Base-by-base conservation (phyloP, 2,329 filamentous ascomycete species). In the Fusarium compactum region DNA sequence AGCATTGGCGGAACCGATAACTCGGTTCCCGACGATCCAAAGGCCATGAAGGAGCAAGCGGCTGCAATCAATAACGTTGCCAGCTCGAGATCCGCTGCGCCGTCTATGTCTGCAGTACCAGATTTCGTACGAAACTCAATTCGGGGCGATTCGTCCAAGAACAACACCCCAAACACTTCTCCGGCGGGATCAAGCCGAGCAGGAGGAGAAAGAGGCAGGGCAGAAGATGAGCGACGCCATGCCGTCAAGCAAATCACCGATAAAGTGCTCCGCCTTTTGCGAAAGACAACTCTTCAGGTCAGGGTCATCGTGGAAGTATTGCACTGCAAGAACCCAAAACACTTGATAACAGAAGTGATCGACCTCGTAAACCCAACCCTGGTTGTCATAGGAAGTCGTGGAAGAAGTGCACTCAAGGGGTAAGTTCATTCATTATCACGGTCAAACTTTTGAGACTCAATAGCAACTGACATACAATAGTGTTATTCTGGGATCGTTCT, bases 251-350 rank as follows among this genome's bases (percentile, higher is more conserved):
- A 91, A 61, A 94, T 99, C 65, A 95, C 93, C 2, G 89, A 95
- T 59, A 89, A 92, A 34, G 93, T 97, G 57, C 88, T 96, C n/a
- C 92, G 91, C 71, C 83, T 98, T 47, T 82, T 99, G 64, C 88
- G 95, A 65, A 97, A 97, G 85, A 99, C 96, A 1, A 89, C 92
- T 70, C 84, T 99, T 62, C 95, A 99, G 79, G 95, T 98, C 51
- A 90, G 94, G 62, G 92, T 98, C 50, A 94, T 97, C 53, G 91
- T 99, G 34, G 96, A 99, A 81, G 95, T 98, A 29, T 91, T 99
- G 72, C 96, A 98, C 81, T 98, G 96, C 90, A 98, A 98, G 85
- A 98, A 93, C 76, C 94, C 96, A 6, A 95, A 96, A 80, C 95
- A 98, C 79, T 87, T 98, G 83, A 94, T 99, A 70, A 97, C 94